A percentile compares a stretch with the other conserved stretches of the same genome.
These are phyloP conservation scores for Rhypophila decipiens DNA, from an alignment of 495 filamentous ascomycete genomes.

Conservation along the genomic window DNA sequence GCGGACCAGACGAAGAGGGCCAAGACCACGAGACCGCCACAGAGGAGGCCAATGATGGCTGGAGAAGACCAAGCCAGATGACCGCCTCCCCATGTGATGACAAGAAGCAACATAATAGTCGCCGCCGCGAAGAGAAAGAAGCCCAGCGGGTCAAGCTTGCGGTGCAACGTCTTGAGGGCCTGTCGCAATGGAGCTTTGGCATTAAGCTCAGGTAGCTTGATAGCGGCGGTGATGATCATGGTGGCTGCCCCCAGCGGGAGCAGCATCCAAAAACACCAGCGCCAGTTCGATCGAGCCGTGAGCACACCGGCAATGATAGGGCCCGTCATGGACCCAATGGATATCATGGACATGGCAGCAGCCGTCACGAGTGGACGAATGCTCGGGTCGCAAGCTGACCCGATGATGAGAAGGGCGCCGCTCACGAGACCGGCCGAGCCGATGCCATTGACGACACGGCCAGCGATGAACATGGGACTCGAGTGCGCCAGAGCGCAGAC, in stretches of 20 bases:
- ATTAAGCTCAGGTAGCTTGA: background rate
- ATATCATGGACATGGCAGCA: slow-evolving; percentile 16
- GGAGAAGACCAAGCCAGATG: slow-evolving; percentile 39
- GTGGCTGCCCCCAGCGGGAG: slow-evolving; percentile 43
- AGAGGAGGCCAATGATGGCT: slow-evolving; percentile 37
- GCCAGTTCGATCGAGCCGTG: slow-evolving; percentile 43
- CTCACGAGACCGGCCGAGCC: slow-evolving; percentile 2
- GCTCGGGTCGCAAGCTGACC: background rate
- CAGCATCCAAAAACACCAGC: slow-evolving; percentile 61
- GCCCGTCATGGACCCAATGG: slow-evolving; percentile 29
- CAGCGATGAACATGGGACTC: slow-evolving; percentile 2
- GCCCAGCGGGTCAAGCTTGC: slow-evolving; percentile 23
- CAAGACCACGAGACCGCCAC: slow-evolving; percentile 32
- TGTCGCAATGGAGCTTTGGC: background rate
- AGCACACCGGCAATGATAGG: slow-evolving; percentile 24
- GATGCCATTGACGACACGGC: background rate
- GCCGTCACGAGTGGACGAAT: slow-evolving; percentile 6
- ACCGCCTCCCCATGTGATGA: slow-evolving; percentile 43
- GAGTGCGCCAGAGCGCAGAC: background rate
- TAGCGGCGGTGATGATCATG: slow-evolving; percentile 2
- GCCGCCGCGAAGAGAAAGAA: slow-evolving; percentile 27
- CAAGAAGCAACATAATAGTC: slow-evolving; percentile 43
- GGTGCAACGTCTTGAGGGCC: slow-evolving; percentile 6
- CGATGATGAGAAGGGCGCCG: background rate
- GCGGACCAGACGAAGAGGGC: slow-evolving; percentile 41